Percentiles rank a stretch among this genome's conserved stretches.
These are phyloP conservation scores for Sanghuangporus baumii DNA, from an alignment of 1,284 basidiomycete species.

Conservation along the genomic window DNA sequence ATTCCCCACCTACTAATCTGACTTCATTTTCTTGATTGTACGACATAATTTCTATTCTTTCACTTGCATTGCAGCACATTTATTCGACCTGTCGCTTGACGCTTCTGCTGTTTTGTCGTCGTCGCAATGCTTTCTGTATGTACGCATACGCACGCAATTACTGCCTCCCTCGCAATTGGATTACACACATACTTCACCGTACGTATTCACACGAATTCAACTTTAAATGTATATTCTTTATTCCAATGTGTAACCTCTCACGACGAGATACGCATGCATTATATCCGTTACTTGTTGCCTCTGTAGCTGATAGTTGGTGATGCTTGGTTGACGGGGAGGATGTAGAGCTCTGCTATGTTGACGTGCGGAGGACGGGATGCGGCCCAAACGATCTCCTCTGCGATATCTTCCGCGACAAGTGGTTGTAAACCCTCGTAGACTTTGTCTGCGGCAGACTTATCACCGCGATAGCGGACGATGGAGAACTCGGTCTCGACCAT, in stretches of 20 bases:
- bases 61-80: not conserved
- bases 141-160: not conserved
- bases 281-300: not conserved
- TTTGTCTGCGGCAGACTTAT: conserved; percentile 73
- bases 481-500: conserved; percentile 95
- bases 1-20: not conserved
- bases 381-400: conserved; percentile 97
- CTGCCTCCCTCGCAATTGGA: not conserved
- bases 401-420: conserved; percentile 72
- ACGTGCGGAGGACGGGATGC: conserved; percentile 84
- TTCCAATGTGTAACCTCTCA: not conserved
- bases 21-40: not conserved
- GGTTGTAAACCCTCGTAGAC: conserved; percentile 88
- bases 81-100: not conserved
- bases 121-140: conserved; percentile 3
- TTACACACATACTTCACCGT: not conserved
- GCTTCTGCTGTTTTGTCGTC: not conserved
- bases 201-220: not conserved
- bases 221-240: not conserved
- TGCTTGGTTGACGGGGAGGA: conserved; percentile 81
- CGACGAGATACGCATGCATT: not conserved
- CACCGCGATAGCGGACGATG: conserved; percentile 81
- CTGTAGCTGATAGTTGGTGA: conserved; percentile 54
- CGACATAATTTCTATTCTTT: not conserved
- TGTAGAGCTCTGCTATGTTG: conserved; percentile 75